Percentiles rank a stretch among this genome's conserved stretches.
These are phyloP conservation scores for Phytophthora parvispora DNA, from an alignment of 352 stramenopile species.

Conservation along the genomic window DNA sequence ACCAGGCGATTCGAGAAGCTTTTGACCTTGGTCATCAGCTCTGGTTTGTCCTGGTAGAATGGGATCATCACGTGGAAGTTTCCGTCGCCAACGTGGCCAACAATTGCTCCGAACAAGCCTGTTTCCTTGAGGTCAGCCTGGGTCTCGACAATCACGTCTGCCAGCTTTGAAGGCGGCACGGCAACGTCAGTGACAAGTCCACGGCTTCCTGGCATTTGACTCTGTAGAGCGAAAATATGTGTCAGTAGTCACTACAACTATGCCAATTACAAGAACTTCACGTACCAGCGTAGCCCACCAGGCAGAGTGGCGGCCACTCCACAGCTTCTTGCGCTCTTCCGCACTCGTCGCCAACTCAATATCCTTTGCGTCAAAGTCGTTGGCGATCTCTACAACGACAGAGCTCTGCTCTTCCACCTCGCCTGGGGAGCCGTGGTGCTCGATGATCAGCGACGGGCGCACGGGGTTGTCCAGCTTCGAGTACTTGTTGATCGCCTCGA, in stretches of 20 bases:
- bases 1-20: conserved; percentile 87
- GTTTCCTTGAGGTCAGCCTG: conserved; percentile 90
- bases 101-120: conserved; percentile 91
- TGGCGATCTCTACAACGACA: conserved; percentile 86
- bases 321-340: conserved; percentile 85
- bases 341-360: conserved; percentile 75
- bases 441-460: conserved; percentile 95
- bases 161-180: conserved; percentile 95
- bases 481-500: conserved; percentile 85
- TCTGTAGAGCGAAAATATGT: conserved; percentile 32
- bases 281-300: conserved; percentile 84
- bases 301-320: conserved; percentile 82
- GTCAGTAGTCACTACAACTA: neutral
- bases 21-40: conserved; percentile 87
- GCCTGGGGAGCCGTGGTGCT: conserved; percentile 87
- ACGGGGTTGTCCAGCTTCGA: conserved; percentile 79
- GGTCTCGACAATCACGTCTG: conserved; percentile 94
- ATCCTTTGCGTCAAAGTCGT: conserved; percentile 80
- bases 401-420: conserved; percentile 90
- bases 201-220: conserved; percentile 78
- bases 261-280: conserved; percentile 1
- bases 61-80: conserved; percentile 99
- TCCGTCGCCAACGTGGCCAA: conserved; percentile 94
- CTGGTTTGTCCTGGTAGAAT: conserved; percentile 83
- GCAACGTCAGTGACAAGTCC: conserved; percentile 96